These are phyloP conservation scores for Botrytis tulipae DNA, from an alignment of 2,329 filamentous ascomycete species.

Conservation along the genomic window DNA sequence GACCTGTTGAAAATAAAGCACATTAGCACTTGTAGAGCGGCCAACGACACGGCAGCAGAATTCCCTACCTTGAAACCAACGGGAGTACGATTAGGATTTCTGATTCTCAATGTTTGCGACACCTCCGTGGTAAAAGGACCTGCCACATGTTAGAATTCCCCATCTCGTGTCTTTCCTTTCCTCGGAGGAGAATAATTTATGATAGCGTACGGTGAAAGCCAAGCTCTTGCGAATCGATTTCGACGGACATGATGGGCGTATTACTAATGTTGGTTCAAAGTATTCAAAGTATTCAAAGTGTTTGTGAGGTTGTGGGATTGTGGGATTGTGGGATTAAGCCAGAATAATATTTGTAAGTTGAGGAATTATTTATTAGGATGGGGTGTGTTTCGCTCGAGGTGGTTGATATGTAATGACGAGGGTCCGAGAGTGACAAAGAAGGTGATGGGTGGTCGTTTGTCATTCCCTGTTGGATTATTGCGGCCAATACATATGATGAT, in stretches of 20 bases:
- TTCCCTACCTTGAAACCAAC: conserved; percentile 66
- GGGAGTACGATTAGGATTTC: conserved; percentile 60
- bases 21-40: neutral
- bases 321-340: neutral
- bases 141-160: conserved; percentile 39
- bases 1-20: conserved; percentile 57
- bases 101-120: conserved; percentile 61
- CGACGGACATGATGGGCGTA: conserved; percentile 76
- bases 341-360: neutral
- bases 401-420: conserved; percentile 14
- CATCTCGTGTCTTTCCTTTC: conserved; percentile 15
- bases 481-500: neutral
- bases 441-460: conserved; percentile 5
- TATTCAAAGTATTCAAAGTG: neutral
- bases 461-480: neutral
- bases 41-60: conserved; percentile 25
- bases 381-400: neutral
- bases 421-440: conserved; percentile 15
- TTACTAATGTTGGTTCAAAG: neutral
- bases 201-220: conserved; percentile 79
- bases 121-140: conserved; percentile 68
- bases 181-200: conserved; percentile 7
- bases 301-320: neutral
- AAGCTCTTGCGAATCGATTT: conserved; percentile 87
- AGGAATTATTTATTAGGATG: conserved; percentile 13